phyloP scores from a whole-genome alignment of 1,284 basidiomycete species.

The Puccinia triticina region DNA sequence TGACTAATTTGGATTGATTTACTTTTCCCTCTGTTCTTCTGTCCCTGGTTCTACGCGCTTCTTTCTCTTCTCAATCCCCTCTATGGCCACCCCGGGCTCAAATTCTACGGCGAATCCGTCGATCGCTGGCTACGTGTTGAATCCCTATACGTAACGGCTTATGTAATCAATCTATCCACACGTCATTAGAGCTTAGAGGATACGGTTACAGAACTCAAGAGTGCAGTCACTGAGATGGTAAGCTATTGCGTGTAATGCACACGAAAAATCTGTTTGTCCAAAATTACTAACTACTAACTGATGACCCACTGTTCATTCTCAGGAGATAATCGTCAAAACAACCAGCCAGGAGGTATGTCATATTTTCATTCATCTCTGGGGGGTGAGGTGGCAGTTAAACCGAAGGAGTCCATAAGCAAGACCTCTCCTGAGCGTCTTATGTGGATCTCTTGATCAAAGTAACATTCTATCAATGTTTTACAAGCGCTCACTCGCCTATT shows the following conservation, averaged over 20 bases:
- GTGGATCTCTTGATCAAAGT: not conserved
- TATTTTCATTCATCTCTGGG: not conserved
- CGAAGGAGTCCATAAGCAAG: no score
- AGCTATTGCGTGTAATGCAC: not conserved
- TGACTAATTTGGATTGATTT: not conserved
- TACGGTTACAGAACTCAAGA: slow-evolving; percentile 30
- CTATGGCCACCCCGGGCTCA: not conserved
- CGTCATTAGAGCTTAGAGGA: slow-evolving; percentile 39
- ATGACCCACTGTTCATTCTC: not conserved
- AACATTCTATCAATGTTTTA: not conserved
- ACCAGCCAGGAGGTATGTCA: slow-evolving; percentile 41
- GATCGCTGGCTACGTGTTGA: not conserved
- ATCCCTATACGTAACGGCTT: not conserved
- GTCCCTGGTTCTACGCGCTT: not conserved
- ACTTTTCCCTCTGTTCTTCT: not conserved
- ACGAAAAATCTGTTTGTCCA: not conserved
- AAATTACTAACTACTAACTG: not conserved
- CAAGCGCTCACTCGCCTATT: not conserved
- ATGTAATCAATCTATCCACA: not conserved
- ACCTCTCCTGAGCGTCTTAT: not conserved
- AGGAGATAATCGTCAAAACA: slow-evolving; percentile 40
- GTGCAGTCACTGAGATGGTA: slow-evolving; percentile 42
- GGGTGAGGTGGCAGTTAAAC: no score
- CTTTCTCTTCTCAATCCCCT: not conserved
- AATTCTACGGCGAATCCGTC: not conserved